phyloP scores from a whole-genome alignment of 2,329 filamentous ascomycete species.

The Sarocladium oryzae region DNA sequence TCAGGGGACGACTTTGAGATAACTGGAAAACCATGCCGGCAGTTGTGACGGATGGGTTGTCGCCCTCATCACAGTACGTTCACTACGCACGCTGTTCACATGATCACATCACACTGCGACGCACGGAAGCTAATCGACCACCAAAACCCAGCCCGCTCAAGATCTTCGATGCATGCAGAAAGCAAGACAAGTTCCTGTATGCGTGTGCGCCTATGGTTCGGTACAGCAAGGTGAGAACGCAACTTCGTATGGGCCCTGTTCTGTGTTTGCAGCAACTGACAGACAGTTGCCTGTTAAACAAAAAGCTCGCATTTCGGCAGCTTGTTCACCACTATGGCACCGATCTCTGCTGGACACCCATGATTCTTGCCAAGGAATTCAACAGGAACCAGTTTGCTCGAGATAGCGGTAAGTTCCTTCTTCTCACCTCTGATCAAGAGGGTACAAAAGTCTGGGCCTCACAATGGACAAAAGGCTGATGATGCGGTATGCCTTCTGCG shows the following conservation, averaged over 20 bases:
- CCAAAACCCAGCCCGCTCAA: constrained; percentile 50
- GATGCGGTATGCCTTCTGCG: background rate
- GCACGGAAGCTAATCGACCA: too few species aligned
- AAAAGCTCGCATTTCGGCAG: constrained; percentile 60
- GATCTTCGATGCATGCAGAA: constrained; percentile 49
- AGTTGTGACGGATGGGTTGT: background rate
- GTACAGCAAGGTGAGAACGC: constrained; percentile 46
- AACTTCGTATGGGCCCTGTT: background rate
- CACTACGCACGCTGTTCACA: too few species aligned
- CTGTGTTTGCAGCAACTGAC: background rate
- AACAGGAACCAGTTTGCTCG: constrained; percentile 54
- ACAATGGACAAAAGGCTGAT: background rate
- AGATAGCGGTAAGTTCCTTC: constrained; percentile 43
- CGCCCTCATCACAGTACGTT: constrained; percentile 6
- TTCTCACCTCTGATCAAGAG: background rate
- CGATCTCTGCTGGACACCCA: constrained; percentile 65
- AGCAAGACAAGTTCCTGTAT: constrained; percentile 47
- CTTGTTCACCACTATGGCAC: constrained; percentile 58
- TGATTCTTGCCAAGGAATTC: constrained; percentile 65
- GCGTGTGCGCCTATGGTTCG: constrained; percentile 63
- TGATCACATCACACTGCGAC: background rate
- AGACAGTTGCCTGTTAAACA: constrained; percentile 10
- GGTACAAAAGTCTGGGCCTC: too few species aligned
- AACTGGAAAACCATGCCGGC: background rate
- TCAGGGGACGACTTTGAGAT: too few species aligned